phyloP scores from a whole-genome alignment of 2,329 filamentous ascomycete species.

The Diaporthe helianthi region DNA sequence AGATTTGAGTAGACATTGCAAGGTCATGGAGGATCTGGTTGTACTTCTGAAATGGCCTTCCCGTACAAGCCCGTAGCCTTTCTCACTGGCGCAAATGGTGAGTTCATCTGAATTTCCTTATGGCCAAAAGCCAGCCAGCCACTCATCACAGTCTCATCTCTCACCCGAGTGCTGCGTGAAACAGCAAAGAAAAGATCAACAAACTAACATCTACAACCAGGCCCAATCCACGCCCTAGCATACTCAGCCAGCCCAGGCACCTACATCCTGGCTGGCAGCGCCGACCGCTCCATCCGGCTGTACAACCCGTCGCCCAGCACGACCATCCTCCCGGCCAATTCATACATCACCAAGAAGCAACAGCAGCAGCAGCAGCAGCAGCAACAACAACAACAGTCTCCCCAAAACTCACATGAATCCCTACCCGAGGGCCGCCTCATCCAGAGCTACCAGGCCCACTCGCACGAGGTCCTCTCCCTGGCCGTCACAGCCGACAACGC shows the following conservation, averaged over 20 bases:
- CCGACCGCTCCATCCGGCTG: slow-evolving; percentile 84
- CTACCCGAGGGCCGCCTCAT: slow-evolving; percentile 69
- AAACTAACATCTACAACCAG: slow-evolving; percentile 47
- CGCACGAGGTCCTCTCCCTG: slow-evolving; percentile 88
- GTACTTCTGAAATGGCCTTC: slow-evolving; percentile 48
- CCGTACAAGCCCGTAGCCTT: slow-evolving; percentile 60
- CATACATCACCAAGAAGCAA: slow-evolving; percentile 47
- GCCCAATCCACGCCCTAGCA: slow-evolving; percentile 73
- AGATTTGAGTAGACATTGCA: background rate
- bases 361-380: slow-evolving; percentile 38
- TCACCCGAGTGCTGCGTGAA: background rate
- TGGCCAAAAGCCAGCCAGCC: no score
- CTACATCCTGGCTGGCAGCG: slow-evolving; percentile 84
- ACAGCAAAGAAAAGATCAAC: background rate
- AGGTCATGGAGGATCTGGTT: slow-evolving; percentile 21
- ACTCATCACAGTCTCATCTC: background rate
- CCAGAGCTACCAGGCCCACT: slow-evolving; percentile 88
- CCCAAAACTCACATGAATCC: slow-evolving; percentile 40
- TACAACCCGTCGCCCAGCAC: slow-evolving; percentile 74
- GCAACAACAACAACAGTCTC: no score
- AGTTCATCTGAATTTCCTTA: slow-evolving; percentile 35
- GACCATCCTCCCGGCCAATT: slow-evolving; percentile 36
- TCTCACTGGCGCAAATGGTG: slow-evolving; percentile 66
- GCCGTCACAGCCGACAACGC: slow-evolving; percentile 79
- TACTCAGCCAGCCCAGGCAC: slow-evolving; percentile 77